Percentiles rank a stretch among this genome's conserved stretches.
Evolutionary conservation across 192 early-diverging fungal species (phyloP).

Genomic region (Coemansia furcata): DNA sequence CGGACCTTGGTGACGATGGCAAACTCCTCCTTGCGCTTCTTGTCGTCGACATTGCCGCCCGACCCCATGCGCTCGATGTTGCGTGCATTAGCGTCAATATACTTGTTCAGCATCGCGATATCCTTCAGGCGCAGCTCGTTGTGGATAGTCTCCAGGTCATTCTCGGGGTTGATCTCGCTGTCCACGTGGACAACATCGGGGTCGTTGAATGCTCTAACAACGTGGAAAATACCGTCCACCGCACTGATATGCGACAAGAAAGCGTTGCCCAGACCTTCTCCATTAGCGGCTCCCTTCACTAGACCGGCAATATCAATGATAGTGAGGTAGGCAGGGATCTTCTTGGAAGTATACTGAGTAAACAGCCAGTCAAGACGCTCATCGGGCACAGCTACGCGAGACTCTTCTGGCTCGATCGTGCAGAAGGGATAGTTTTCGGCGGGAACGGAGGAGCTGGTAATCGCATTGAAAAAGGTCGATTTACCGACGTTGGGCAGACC

Average conservation of each 20-base stretch:
- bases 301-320: constrained; percentile 98
- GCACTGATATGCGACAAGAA: constrained; percentile 92
- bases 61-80: constrained; percentile 71
- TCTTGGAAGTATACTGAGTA: constrained; percentile 61
- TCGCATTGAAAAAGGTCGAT: constrained; percentile 84
- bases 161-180: constrained; percentile 83
- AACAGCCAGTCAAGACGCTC: constrained; percentile 81
- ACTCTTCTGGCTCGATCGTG: constrained; percentile 92
- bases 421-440: constrained; percentile 99
- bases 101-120: constrained; percentile 75
- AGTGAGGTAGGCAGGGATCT: constrained; percentile 79
- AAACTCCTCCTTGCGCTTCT: constrained; percentile 89
- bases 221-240: constrained; percentile 83
- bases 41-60: constrained; percentile 78
- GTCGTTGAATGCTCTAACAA: constrained; percentile 88
- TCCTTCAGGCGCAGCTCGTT: constrained; percentile 95
- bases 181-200: constrained; percentile 92
- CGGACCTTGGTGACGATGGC: constrained; percentile 69
- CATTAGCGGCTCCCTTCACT: constrained; percentile 84
- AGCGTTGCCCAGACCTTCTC: constrained; percentile 84
- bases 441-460: constrained; percentile 65
- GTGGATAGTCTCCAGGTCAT: constrained; percentile 94
- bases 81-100: constrained; percentile 65
- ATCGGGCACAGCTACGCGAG: constrained; percentile 90
- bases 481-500: constrained; percentile 97